Conservation (phyloP, 495 filamentous ascomycete species). For the Lineolata rhizophorae region DNA sequence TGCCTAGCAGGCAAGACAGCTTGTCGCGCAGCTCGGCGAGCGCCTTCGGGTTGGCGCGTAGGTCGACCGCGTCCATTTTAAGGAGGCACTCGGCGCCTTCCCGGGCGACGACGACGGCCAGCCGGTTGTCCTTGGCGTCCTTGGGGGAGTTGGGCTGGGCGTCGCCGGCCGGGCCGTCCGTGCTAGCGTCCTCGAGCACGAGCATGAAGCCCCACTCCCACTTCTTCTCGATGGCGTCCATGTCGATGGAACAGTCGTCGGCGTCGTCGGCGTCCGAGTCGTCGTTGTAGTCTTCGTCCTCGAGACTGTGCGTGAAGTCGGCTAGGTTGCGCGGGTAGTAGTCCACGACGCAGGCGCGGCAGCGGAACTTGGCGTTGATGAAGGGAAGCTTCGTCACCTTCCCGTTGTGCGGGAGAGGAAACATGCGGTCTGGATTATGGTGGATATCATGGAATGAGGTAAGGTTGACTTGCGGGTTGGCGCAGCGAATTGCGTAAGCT, state of each 20-base stretch:
- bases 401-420: neutral
- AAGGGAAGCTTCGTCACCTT: conserved; percentile 32
- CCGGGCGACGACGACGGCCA: neutral
- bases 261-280: conserved; percentile 5
- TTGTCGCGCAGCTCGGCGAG: neutral
- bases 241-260: neutral
- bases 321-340: conserved; percentile 51
- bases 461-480: too few species aligned
- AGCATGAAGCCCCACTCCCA: conserved; percentile 61
- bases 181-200: conserved; percentile 38
- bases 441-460: too few species aligned
- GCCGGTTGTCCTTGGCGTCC: neutral
- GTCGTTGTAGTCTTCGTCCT: conserved; percentile 7
- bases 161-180: too few species aligned
- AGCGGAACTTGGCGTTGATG: conserved; percentile 47
- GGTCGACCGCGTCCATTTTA: neutral
- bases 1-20: neutral
- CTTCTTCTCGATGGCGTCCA: neutral
- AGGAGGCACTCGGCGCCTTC: neutral
- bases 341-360: conserved; percentile 53
- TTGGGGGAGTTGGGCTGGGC: neutral
- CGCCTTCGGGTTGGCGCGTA: neutral
- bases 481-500: too few species aligned
- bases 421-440: too few species aligned
- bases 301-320: conserved; percentile 36